These are phyloP conservation scores for Stagonosporopsis chrysanthemi DNA, from an alignment of 2,329 filamentous ascomycete genomes.

Conservation along the genomic window DNA sequence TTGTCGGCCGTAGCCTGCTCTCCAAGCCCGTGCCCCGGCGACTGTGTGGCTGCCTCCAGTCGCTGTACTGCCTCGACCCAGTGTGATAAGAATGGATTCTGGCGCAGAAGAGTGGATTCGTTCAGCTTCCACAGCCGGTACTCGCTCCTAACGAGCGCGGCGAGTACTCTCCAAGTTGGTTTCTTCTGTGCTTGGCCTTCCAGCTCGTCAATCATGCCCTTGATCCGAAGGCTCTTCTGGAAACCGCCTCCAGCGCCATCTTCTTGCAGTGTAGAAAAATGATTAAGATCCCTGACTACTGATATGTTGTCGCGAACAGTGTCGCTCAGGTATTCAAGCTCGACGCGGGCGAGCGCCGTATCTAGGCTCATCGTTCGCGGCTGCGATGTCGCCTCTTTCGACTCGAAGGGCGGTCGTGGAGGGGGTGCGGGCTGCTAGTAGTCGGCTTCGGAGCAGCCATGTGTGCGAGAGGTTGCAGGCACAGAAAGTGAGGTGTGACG, in stretches of 20 bases:
- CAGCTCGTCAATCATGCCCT: conserved; percentile 42
- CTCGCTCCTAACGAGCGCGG: conserved; percentile 47
- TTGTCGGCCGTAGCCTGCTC: neutral
- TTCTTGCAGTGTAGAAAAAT: conserved; percentile 7
- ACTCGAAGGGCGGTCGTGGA: conserved; percentile 22
- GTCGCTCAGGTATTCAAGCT: conserved; percentile 36
- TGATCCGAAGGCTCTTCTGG: conserved; percentile 40
- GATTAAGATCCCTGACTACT: conserved; percentile 23
- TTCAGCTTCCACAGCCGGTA: conserved; percentile 46
- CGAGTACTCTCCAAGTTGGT: conserved; percentile 34
- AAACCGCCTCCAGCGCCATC: conserved; percentile 29
- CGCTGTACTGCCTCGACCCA: conserved; percentile 49
- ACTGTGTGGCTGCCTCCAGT: conserved; percentile 11
- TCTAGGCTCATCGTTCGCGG: conserved; percentile 38
- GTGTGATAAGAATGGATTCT: conserved; percentile 51
- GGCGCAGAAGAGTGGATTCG: conserved; percentile 35
- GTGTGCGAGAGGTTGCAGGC: conserved; percentile 21
- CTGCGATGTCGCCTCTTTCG: conserved; percentile 29
- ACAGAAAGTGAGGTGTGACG: conserved; percentile 21
- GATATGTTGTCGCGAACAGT: conserved; percentile 23
- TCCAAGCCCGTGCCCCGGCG: neutral
- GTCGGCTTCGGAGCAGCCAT: conserved; percentile 28
- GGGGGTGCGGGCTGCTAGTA: conserved; percentile 5
- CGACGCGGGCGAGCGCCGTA: conserved; percentile 32
- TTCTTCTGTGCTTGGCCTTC: conserved; percentile 27